Evolutionary conservation across 2,329 filamentous ascomycete genomes (phyloP).

Genomic region (Coleophoma eucalyptorum): DNA sequence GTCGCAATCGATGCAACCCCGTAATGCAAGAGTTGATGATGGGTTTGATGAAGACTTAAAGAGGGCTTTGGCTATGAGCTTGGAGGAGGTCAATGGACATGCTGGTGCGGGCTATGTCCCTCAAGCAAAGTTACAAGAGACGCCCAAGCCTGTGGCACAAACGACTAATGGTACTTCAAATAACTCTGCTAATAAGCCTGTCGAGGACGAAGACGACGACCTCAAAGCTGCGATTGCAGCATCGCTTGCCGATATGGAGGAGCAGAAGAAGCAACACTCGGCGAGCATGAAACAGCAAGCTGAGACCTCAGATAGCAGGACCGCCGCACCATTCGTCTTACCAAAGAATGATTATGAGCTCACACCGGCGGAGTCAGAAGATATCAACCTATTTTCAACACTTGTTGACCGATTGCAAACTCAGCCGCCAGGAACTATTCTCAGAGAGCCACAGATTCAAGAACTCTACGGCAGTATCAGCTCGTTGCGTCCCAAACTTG

Average conservation of each 20-base stretch:
- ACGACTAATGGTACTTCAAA: slow-evolving; percentile 21
- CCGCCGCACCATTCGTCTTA: slow-evolving; percentile 51
- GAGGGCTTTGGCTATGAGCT: slow-evolving; percentile 89
- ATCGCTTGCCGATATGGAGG: slow-evolving; percentile 93
- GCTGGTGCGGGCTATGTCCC: slow-evolving; percentile 68
- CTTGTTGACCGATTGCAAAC: slow-evolving; percentile 92
- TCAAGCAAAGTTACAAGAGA: slow-evolving; percentile 47
- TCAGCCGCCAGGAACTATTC: slow-evolving; percentile 89
- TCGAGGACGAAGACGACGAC: slow-evolving; percentile 88
- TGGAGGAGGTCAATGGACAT: slow-evolving; percentile 84
- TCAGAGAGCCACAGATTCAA: slow-evolving; percentile 97
- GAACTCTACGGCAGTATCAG: slow-evolving; percentile 97
- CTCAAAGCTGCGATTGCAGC: slow-evolving; percentile 93
- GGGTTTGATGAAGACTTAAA: slow-evolving; percentile 95
- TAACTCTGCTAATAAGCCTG: slow-evolving; percentile 41
- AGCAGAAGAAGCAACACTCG: slow-evolving; percentile 90
- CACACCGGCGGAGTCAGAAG: slow-evolving; percentile 89
- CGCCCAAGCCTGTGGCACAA: slow-evolving; percentile 21
- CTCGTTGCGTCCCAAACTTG: slow-evolving; percentile 86
- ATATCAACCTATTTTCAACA: slow-evolving; percentile 94
- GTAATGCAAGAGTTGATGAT: slow-evolving; percentile 82
- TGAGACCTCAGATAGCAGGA: slow-evolving; percentile 44
- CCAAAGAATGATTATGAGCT: slow-evolving; percentile 94
- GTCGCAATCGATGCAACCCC: slow-evolving; percentile 77
- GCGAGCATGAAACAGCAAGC: slow-evolving; percentile 79